These are phyloP conservation scores for Neopestalotiopsis rosae DNA, from an alignment of 2,329 filamentous ascomycete species.

Conservation along the genomic window DNA sequence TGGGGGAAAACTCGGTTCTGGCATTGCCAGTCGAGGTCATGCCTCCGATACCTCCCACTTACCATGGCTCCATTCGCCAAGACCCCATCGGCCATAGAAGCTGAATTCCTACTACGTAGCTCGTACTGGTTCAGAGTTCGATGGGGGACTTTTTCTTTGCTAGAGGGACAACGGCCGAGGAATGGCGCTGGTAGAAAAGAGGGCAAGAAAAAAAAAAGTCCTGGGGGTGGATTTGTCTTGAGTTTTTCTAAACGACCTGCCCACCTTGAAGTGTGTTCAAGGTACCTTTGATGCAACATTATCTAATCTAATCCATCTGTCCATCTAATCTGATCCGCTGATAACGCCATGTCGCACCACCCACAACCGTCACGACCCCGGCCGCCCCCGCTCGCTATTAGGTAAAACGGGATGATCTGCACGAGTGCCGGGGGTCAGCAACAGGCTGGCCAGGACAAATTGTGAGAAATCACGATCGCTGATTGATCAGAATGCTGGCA, in stretches of 20 bases:
- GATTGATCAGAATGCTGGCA: neutral
- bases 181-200: neutral
- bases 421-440: neutral
- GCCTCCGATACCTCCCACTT: neutral
- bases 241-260: neutral
- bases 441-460: neutral
- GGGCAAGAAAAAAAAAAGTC: neutral
- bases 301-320: constrained; percentile 13
- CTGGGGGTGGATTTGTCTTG: neutral
- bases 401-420: neutral
- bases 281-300: neutral
- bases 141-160: neutral
- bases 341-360: constrained; percentile 10
- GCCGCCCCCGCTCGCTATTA: neutral
- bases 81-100: neutral
- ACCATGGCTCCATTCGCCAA: neutral
- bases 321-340: constrained; percentile 15
- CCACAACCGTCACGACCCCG: neutral
- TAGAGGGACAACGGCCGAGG: neutral
- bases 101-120: neutral
- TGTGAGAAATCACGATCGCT: neutral
- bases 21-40: neutral
- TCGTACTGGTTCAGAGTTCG: neutral
- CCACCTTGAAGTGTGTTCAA: neutral
- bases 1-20: neutral